Conservation (phyloP, 768 basidiomycete species). For the Pluteus cervinus region DNA sequence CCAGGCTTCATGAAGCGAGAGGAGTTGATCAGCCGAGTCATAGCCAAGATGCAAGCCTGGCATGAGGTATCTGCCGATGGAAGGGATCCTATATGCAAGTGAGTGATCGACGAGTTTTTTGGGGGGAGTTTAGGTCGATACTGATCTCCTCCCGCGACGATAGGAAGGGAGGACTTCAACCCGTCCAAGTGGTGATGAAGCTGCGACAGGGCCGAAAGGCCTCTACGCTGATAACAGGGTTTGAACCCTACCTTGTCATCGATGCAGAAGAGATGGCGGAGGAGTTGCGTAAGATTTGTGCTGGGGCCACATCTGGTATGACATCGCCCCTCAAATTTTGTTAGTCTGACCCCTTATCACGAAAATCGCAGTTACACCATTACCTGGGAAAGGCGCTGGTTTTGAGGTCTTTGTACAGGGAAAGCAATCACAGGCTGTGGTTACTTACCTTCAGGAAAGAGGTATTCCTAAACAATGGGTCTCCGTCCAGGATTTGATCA, state of each 20-base stretch:
- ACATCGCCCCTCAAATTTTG: constrained; percentile 2
- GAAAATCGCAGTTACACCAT: constrained; percentile 45
- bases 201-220: constrained; percentile 74
- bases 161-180: constrained; percentile 74
- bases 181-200: constrained; percentile 67
- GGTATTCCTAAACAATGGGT: constrained; percentile 87
- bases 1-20: constrained; percentile 55
- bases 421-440: constrained; percentile 63
- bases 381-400: constrained; percentile 51
- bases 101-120: constrained; percentile 15
- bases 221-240: constrained; percentile 70
- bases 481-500: too few relatives aligned
- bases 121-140: background rate
- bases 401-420: constrained; percentile 83
- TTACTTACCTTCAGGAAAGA: constrained; percentile 56
- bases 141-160: background rate
- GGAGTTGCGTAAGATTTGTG: constrained; percentile 70
- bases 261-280: constrained; percentile 72
- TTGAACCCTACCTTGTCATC: constrained; percentile 68
- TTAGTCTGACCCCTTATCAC: constrained; percentile 1
- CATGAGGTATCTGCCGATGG: constrained; percentile 54
- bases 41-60: constrained; percentile 73
- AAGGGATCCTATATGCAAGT: constrained; percentile 57
- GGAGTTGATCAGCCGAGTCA: constrained; percentile 47
- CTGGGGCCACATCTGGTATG: constrained; percentile 73